Conservation (phyloP, 352 stramenopile species). For the Pythium coloratum region DNA sequence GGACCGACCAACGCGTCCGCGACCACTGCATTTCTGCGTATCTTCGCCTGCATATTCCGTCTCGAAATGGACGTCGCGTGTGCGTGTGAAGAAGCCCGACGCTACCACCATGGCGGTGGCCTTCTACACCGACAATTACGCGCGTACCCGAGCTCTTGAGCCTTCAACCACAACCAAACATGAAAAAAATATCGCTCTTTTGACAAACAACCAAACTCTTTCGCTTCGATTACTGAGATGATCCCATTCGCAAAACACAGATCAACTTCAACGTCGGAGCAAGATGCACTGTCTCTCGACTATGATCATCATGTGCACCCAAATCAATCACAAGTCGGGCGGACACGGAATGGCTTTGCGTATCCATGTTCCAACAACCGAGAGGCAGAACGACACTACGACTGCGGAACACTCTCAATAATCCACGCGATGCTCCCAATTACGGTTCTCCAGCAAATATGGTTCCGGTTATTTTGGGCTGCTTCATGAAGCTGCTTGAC, state of each 20-base stretch:
- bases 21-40: neutral
- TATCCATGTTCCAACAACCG: neutral
- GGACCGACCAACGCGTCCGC: neutral
- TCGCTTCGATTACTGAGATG: neutral
- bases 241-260: neutral
- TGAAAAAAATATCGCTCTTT: neutral
- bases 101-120: neutral
- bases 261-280: neutral
- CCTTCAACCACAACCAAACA: neutral
- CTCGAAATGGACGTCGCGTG: neutral
- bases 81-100: conserved; percentile 1
- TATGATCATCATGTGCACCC: neutral
- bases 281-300: neutral
- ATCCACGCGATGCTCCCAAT: too few relatives aligned
- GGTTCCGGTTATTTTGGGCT: neutral
- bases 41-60: neutral
- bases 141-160: neutral
- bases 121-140: neutral
- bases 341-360: neutral
- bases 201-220: neutral
- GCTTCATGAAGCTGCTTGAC: neutral
- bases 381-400: neutral
- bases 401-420: too few relatives aligned
- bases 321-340: too few relatives aligned
- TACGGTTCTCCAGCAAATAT: too few relatives aligned